phyloP scores from a whole-genome alignment of 2,329 filamentous ascomycete genomes.

The Cordyceps cateniannulata region DNA sequence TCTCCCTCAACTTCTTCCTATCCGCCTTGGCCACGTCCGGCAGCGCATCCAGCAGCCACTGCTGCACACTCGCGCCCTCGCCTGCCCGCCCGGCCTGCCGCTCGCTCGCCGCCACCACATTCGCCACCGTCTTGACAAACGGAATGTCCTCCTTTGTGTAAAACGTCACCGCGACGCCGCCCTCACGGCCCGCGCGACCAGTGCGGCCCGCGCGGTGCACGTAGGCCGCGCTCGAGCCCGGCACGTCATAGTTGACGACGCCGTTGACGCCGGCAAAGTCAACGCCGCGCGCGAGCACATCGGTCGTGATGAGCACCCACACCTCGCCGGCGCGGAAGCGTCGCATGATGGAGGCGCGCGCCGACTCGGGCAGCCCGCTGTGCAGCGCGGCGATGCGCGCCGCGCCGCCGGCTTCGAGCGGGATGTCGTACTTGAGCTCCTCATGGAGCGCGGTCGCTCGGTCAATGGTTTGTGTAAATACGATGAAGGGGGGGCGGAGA shows the following conservation, averaged over 20 bases:
- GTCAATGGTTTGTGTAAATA: conserved; percentile 95
- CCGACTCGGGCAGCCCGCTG: conserved; percentile 70
- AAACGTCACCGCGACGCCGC: conserved; percentile 85
- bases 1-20: conserved; percentile 72
- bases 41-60: conserved; percentile 83
- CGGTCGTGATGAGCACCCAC: conserved; percentile 95
- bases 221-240: conserved; percentile 82
- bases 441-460: conserved; percentile 80
- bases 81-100: conserved; percentile 54
- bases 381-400: conserved; percentile 85
- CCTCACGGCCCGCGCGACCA: conserved; percentile 77
- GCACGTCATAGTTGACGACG: conserved; percentile 96
- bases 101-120: conserved; percentile 81
- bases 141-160: conserved; percentile 95
- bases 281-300: conserved; percentile 83
- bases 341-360: conserved; percentile 76
- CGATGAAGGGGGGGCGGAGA: conserved; percentile 80
- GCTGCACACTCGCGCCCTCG: conserved; percentile 57
- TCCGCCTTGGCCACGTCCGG: conserved; percentile 79
- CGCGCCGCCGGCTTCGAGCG: conserved; percentile 76
- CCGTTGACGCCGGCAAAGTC: conserved; percentile 95
- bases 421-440: conserved; percentile 92
- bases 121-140: conserved; percentile 82
- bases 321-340: conserved; percentile 87
- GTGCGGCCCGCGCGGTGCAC: conserved; percentile 91